A percentile compares a stretch with the other conserved stretches of the same genome.
Conservation (phyloP, 306 rosid genomes). For the Glycine soja region DNA sequence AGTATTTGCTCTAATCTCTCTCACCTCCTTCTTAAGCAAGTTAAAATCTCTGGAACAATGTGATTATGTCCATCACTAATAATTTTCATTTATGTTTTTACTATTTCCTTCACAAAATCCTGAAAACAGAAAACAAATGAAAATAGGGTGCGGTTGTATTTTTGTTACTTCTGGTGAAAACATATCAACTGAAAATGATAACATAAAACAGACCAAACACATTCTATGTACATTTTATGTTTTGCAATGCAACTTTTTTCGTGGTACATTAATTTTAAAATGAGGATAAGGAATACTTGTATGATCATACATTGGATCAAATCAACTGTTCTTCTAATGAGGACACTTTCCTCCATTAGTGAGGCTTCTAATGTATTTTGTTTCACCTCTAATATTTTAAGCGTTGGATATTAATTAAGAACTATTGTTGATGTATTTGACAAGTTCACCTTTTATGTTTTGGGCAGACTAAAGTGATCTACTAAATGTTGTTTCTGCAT, state of each 20-base stretch:
- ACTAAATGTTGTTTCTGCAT: neutral
- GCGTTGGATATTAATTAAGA: neutral
- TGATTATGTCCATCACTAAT: conserved; percentile 5
- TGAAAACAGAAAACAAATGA: neutral
- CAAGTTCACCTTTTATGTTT: neutral
- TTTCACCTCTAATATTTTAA: neutral
- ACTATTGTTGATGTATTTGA: neutral
- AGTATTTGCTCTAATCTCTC: conserved; percentile 17
- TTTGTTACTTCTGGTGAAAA: neutral
- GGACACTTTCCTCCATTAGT: neutral
- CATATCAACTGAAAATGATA: neutral
- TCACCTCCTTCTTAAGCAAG: neutral
- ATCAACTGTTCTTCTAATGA: neutral
- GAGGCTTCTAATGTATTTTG: conserved; percentile 14
- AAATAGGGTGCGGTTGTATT: neutral
- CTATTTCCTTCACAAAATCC: neutral
- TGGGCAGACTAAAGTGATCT: neutral
- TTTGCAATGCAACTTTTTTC: neutral
- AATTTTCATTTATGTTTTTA: neutral
- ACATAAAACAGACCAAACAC: neutral
- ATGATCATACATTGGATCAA: neutral
- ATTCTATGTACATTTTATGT: neutral
- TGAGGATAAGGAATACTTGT: neutral
- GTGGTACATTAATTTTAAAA: neutral
- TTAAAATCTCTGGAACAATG: neutral